Conservation (phyloP, 768 basidiomycete species). For the Rhodotorula taiwanensis region DNA sequence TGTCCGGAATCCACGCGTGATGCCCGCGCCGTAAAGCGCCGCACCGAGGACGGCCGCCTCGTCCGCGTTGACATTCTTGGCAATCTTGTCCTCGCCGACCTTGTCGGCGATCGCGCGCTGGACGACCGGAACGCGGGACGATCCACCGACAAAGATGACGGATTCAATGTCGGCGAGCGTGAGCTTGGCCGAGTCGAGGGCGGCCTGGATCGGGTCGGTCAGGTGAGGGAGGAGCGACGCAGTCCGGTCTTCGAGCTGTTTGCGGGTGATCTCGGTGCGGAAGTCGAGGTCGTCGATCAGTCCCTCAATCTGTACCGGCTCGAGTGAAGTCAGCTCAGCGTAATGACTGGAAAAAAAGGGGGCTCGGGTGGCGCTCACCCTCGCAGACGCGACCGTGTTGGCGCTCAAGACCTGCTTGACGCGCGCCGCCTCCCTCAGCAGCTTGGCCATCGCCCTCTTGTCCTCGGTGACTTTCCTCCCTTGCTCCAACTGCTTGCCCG, state of each 20-base stretch:
- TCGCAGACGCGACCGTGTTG: constrained; percentile 68
- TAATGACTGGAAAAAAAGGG: background rate
- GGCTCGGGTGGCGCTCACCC: constrained; percentile 50
- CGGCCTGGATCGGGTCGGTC: constrained; percentile 66
- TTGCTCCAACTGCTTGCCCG: constrained; percentile 47
- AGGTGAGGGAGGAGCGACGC: constrained; percentile 60
- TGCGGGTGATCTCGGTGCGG: constrained; percentile 65
- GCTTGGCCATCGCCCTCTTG: constrained; percentile 74
- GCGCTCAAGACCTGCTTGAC: constrained; percentile 90
- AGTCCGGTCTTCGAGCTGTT: constrained; percentile 65
- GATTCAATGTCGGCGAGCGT: constrained; percentile 70
- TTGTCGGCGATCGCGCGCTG: constrained; percentile 68
- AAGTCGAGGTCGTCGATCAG: constrained; percentile 87
- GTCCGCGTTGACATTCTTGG: constrained; percentile 91
- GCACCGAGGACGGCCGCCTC: constrained; percentile 85
- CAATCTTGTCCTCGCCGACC: constrained; percentile 81
- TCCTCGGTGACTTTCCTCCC: constrained; percentile 53
- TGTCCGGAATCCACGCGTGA: constrained; percentile 87
- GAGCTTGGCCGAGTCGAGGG: constrained; percentile 60
- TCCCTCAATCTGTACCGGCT: constrained; percentile 63
- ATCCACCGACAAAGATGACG: constrained; percentile 87
- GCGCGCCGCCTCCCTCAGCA: constrained; percentile 87
- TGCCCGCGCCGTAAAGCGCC: constrained; percentile 79
- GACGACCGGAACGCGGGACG: constrained; percentile 83
- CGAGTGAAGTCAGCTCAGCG: background rate